Evolutionary conservation across 495 filamentous ascomycete species (phyloP).

Genomic region (Arthonia radiata): DNA sequence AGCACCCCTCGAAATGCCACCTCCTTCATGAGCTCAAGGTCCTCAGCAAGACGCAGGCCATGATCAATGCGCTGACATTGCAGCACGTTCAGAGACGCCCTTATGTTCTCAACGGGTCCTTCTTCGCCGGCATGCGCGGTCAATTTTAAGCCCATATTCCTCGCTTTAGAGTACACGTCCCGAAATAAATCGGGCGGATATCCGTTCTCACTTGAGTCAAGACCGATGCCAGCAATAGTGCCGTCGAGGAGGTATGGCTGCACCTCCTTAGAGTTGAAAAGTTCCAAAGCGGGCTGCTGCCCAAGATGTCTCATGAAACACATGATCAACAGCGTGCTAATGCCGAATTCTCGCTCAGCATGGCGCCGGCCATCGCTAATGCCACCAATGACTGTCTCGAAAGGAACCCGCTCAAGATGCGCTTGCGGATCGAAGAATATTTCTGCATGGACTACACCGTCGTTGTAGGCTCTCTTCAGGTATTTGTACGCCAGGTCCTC

Average conservation of each 20-base stretch:
- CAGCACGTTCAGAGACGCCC: slow-evolving; percentile 32
- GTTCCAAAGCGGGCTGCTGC: slow-evolving; percentile 21
- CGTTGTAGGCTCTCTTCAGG: slow-evolving; percentile 34
- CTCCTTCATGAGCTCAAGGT: slow-evolving; percentile 28
- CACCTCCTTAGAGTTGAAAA: slow-evolving; percentile 23
- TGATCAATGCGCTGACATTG: slow-evolving; percentile 43
- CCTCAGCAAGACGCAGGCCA: slow-evolving; percentile 38
- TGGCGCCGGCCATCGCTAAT: slow-evolving; percentile 31
- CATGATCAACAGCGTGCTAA: slow-evolving; percentile 36
- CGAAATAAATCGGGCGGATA: slow-evolving; percentile 40
- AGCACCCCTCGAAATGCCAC: slow-evolving; percentile 30
- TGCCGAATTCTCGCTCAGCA: slow-evolving; percentile 35
- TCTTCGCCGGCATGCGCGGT: slow-evolving; percentile 61
- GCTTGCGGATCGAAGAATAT: slow-evolving; percentile 64
- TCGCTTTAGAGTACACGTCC: slow-evolving; percentile 29
- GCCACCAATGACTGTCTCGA: slow-evolving; percentile 32
- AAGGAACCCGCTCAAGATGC: slow-evolving; percentile 35
- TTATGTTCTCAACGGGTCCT: slow-evolving; percentile 40
- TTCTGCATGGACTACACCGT: slow-evolving; percentile 49
- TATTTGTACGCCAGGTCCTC: slow-evolving; percentile 52
- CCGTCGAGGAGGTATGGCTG: slow-evolving; percentile 26
- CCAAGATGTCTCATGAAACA: slow-evolving; percentile 49
- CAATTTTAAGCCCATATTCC: slow-evolving; percentile 22
- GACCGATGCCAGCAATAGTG: slow-evolving; percentile 34
- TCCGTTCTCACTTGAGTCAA: slow-evolving; percentile 38